Percentiles rank a stretch among this genome's conserved stretches.
phyloP scores from a whole-genome alignment of 1,284 basidiomycete species.

The Porphyrellus sp. region DNA sequence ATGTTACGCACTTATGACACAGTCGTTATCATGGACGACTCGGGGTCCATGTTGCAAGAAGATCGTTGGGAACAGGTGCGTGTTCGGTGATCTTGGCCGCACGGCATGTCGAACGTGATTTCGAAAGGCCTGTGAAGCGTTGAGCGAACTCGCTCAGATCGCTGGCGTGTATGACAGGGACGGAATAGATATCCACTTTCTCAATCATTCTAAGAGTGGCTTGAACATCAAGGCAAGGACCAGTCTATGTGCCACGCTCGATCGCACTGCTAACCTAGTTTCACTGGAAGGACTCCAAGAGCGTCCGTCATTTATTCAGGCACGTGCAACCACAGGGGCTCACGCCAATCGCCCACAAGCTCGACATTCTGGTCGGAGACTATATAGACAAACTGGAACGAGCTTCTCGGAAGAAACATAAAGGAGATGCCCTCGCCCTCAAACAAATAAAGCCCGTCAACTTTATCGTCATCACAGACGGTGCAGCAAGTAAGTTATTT shows the following conservation, averaged over 20 bases:
- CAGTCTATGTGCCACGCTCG: neutral
- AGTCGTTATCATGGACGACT: slow-evolving; percentile 57
- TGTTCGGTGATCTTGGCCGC: neutral
- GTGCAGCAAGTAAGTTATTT: slow-evolving; percentile 47
- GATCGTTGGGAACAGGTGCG: slow-evolving; percentile 47
- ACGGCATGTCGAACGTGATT: neutral
- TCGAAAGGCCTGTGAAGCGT: slow-evolving; percentile 32
- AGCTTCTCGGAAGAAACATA: slow-evolving; percentile 32
- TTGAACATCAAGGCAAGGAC: slow-evolving; percentile 21
- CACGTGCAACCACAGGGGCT: slow-evolving; percentile 42
- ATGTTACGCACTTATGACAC: slow-evolving; percentile 48
- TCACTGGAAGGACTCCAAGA: slow-evolving; percentile 26
- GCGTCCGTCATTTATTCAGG: slow-evolving; percentile 43
- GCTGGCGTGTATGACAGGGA: slow-evolving; percentile 42
- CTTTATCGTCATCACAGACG: slow-evolving; percentile 62
- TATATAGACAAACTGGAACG: slow-evolving; percentile 47
- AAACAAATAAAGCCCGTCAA: slow-evolving; percentile 53
- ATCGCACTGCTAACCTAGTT: neutral
- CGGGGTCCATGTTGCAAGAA: slow-evolving; percentile 48
- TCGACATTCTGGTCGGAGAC: slow-evolving; percentile 44
- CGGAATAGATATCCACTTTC: slow-evolving; percentile 49
- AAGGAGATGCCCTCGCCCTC: slow-evolving; percentile 31
- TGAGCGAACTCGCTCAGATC: slow-evolving; percentile 40
- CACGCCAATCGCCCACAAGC: slow-evolving; percentile 49
- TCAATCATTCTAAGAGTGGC: slow-evolving; percentile 34